Conservation (phyloP, 2,329 filamentous ascomycete genomes). For the Fusarium veterinarium region DNA sequence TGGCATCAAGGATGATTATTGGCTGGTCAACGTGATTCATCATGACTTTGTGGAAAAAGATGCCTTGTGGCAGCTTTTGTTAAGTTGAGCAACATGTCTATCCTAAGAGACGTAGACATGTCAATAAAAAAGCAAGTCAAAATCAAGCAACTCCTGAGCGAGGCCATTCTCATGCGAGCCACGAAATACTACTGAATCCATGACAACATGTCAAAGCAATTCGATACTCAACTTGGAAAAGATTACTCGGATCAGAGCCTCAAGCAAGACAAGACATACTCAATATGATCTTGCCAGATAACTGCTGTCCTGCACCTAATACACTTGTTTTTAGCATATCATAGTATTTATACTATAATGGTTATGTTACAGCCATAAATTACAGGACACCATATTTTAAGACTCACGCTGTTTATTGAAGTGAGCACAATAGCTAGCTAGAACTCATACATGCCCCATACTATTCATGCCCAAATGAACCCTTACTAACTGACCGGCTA, state of each 20-base stretch:
- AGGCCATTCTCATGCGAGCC: background rate
- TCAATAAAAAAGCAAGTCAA: constrained; percentile 12
- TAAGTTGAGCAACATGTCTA: constrained; percentile 47
- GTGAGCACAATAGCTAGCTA: constrained; percentile 20
- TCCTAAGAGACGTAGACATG: constrained; percentile 49
- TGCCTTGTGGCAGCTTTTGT: constrained; percentile 77
- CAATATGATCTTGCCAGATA: background rate
- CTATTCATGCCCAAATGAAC: constrained; percentile 4
- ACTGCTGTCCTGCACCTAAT: background rate
- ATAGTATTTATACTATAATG: too few relatives aligned
- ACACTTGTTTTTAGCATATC: background rate
- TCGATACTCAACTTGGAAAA: background rate
- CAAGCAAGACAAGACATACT: background rate
- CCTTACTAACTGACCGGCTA: background rate
- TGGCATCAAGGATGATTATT: constrained; percentile 74
- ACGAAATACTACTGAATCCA: background rate
- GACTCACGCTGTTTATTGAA: constrained; percentile 1
- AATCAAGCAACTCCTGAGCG: background rate
- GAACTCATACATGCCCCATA: constrained; percentile 8
- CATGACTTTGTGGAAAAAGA: constrained; percentile 79
- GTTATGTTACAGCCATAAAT: background rate
- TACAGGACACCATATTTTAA: background rate
- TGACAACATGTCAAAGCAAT: background rate
- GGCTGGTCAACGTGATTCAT: constrained; percentile 92
- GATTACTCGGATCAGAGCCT: too few relatives aligned